Evolutionary conservation across 805 yeast genomes (phyloP), one percentile per base, ranked within the genome.

Genomic region (Candida boidinii): DNA sequence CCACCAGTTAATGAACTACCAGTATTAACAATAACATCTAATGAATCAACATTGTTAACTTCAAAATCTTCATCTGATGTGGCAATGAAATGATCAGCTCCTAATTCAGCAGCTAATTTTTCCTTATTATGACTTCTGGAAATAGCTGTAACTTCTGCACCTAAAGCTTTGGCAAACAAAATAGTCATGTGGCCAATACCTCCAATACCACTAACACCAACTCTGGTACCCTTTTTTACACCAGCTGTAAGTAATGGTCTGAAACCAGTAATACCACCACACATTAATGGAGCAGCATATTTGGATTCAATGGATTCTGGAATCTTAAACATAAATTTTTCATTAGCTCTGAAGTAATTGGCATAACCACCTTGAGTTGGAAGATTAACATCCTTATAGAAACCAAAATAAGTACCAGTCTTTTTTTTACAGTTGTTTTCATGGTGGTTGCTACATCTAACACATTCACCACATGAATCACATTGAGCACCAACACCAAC

Each of bases 401-500:
- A 18, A 24, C 47, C 53, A 26, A 58, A 54, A 39, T 62, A 64
- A 14, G 68, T 60, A 26, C 50, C 52, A 16, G 60, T 57, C 31
- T 43, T 38, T 6, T 55, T 38, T 2, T 59, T 56, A 42, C 69
- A 64, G 40, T 60, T 56, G 22, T 44, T 47, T 35, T 78, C 80
- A 49, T 76, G 67, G 44, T 62, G 65, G 25, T 48, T 40, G 17
- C 63, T 51, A 65, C 88, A 84, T 48, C 74, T 64, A 29, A 62
- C 48, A 59, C 94, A 84, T 11, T 69, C 59, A 35, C 65, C 54
- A 61, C 94, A 83, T 25, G 81, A 60, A 37, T 59, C 61, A 17
- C 68, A 62, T 47, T 72, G 76, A 18, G 92, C 90, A 45, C 94
- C 94, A 31, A 80, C 68, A 34, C 92, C 94, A 17, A 81, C 92